Base-by-base conservation (phyloP, 257 asterid species). In the Jasminum sambac region DNA sequence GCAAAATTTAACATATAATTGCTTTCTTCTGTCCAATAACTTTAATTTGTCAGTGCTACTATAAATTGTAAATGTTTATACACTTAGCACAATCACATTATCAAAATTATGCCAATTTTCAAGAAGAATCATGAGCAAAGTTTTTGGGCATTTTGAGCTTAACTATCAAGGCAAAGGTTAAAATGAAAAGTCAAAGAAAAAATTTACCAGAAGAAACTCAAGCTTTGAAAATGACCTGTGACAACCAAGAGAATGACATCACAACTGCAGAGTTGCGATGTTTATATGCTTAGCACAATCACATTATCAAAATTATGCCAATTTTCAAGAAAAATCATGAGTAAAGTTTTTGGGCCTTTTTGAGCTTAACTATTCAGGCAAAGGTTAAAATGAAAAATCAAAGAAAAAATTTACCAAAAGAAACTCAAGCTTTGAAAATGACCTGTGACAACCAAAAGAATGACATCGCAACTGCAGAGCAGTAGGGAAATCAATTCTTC, bases 361-460 rank as follows among this genome's bases (percentile, higher is more conserved):
- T 71, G 19, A 66, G 58, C 26, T 52, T 12, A 41, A 68, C 26
- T 23, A 0, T 17, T 46, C 36, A 58, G 21, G 52, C 70, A 46
- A 64, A 63, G 21, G 37, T 39, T 52, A 13, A 30, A 23, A 17
- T 24, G 6, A 39, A 61, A 50, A 57, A 72, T 9, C 73, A 69
- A 63, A 43, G 25, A 70, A 46, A 63, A 30, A 52, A 62, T 36
- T 46, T 5, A 10, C 23, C 17, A 66, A 72, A 69, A 61, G 64
- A 67, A 73, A 73, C 12, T 42, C n/a, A 52, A 55, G 50, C 64
- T 50, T 72, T 21, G 25, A 24, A 21, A 48, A 74, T 66, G 58
- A 89, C 97, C 99, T 84, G 98, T 88, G 59, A 86, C 79, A 63
- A 88, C 81, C 82, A 95, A 79, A 76, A 95, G 96, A 81, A 83